Evolutionary conservation across 75 land plant species (phyloP).

Genomic region (Adiantum capillusveneris): DNA sequence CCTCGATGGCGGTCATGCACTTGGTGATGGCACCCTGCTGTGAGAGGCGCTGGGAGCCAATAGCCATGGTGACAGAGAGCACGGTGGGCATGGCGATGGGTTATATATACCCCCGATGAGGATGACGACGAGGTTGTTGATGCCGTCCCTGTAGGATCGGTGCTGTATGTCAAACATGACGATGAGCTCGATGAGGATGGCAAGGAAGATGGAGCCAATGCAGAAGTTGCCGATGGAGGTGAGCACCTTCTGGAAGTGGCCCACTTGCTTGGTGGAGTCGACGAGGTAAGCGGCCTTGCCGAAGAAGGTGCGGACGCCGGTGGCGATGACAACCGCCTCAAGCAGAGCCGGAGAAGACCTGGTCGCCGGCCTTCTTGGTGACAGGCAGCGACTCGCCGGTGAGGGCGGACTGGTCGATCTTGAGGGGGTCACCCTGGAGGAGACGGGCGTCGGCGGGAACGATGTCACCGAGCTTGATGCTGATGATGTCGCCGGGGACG

Average conservation of each 20-base stretch:
- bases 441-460: too few relatives aligned
- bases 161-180: constrained; percentile 81
- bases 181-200: constrained; percentile 59
- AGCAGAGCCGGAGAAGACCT: too few relatives aligned
- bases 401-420: too few relatives aligned
- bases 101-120: constrained; percentile 65
- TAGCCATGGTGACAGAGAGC: too few relatives aligned
- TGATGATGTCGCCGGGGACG: too few relatives aligned
- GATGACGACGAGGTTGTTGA: constrained; percentile 66
- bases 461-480: too few relatives aligned
- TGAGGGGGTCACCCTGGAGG: too few relatives aligned
- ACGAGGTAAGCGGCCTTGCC: constrained; percentile 97
- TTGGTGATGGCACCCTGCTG: constrained; percentile 70
- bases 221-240: constrained; percentile 87
- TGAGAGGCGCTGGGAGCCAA: too few relatives aligned
- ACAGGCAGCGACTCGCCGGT: too few relatives aligned
- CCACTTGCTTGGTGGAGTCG: constrained; percentile 79
- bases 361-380: too few relatives aligned
- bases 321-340: too few relatives aligned
- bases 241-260: constrained; percentile 94
- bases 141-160: constrained; percentile 57
- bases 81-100: too few relatives aligned
- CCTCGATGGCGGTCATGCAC: constrained; percentile 74
- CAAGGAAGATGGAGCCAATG: constrained; percentile 68
- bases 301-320: constrained; percentile 89